Conservation (phyloP, 2,329 filamentous ascomycete genomes). For the Paraphaeosphaeria sporulosa region DNA sequence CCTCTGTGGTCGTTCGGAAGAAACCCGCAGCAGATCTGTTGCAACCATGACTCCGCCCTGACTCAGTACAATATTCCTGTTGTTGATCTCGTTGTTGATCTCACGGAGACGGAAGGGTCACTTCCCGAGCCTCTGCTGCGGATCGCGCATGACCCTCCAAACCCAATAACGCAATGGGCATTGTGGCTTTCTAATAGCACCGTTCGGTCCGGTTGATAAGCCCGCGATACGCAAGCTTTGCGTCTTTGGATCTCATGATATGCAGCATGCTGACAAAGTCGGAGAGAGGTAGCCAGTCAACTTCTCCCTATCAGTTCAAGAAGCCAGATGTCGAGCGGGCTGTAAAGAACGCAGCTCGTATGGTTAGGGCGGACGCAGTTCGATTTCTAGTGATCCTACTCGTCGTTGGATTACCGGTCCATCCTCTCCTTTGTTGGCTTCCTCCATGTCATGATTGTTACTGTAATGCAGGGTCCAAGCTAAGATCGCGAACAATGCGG, state of each 20-base stretch:
- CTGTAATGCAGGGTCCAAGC: constrained; percentile 34
- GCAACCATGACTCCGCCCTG: constrained; percentile 1
- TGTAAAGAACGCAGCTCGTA: not conserved
- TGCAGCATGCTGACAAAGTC: not conserved
- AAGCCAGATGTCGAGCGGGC: not conserved
- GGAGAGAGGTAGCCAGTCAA: not conserved
- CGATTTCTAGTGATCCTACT: not conserved
- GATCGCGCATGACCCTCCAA: not conserved
- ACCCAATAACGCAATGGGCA: not conserved
- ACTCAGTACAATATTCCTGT: not conserved
- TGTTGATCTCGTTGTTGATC: not conserved
- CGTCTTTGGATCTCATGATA: not conserved
- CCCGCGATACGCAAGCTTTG: not conserved
- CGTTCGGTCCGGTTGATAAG: not conserved
- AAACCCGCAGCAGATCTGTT: not conserved
- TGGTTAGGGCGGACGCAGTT: not conserved
- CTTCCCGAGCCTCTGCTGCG: not conserved
- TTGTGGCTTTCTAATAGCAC: not conserved
- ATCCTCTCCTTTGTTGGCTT: constrained; percentile 25
- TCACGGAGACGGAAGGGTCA: not conserved
- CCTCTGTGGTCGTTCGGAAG: not conserved
- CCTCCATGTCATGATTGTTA: constrained; percentile 31
- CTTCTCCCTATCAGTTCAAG: too few relatives aligned
- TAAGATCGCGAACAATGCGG: constrained; percentile 38
- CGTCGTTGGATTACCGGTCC: not conserved